Evolutionary conservation across 768 basidiomycete species (phyloP).

Genomic region (Suillus ampliporus): DNA sequence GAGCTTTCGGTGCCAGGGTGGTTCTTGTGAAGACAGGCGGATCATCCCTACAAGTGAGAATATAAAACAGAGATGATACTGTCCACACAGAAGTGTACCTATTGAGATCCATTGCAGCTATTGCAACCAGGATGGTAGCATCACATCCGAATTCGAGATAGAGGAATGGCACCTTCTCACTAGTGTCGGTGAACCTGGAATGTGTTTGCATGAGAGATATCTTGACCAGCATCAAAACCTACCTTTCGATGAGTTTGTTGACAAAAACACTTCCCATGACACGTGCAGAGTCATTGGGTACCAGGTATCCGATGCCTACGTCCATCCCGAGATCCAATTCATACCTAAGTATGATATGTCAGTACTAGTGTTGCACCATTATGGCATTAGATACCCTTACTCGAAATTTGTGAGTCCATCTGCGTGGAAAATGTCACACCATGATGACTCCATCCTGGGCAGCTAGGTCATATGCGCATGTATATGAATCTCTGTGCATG

Average conservation of each 20-base stretch:
- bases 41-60: slow-evolving; percentile 27
- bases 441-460: slow-evolving; percentile 43
- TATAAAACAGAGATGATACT: not conserved
- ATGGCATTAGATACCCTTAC: slow-evolving; percentile 25
- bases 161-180: slow-evolving; percentile 36
- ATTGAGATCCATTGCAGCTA: slow-evolving; percentile 45
- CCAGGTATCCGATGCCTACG: slow-evolving; percentile 42
- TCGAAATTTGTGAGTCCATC: slow-evolving; percentile 43
- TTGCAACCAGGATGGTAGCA: slow-evolving; percentile 43
- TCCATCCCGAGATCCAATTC: slow-evolving; percentile 47
- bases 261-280: slow-evolving; percentile 46
- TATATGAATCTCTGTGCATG: slow-evolving; percentile 47
- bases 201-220: not conserved
- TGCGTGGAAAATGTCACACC: slow-evolving; percentile 44
- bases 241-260: slow-evolving; percentile 46
- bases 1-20: slow-evolving; percentile 32
- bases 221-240: slow-evolving; percentile 9
- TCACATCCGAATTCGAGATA: slow-evolving; percentile 52
- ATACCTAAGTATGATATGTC: slow-evolving; percentile 33
- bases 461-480: slow-evolving; percentile 48
- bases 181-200: slow-evolving; percentile 41
- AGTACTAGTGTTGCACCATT: not conserved
- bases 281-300: slow-evolving; percentile 37
- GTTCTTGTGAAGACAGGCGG: slow-evolving; percentile 30
- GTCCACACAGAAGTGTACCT: slow-evolving; percentile 25